These are phyloP conservation scores for Rhodotorula diobovata DNA, from an alignment of 768 basidiomycete species.

Conservation along the genomic window DNA sequence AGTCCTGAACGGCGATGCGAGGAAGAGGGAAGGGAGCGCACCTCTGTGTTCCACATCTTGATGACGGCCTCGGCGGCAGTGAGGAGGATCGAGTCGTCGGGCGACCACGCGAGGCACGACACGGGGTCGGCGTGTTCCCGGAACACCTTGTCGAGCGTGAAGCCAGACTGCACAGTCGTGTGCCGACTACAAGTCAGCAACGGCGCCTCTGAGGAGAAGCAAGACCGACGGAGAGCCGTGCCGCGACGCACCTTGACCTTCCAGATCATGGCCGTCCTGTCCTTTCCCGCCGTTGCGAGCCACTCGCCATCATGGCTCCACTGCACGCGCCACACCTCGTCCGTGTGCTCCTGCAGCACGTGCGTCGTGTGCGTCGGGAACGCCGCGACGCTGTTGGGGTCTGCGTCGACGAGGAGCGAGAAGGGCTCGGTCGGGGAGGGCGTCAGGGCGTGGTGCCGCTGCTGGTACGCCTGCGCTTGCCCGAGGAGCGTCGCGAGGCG, in stretches of 20 bases:
- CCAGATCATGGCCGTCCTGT: conserved; percentile 86
- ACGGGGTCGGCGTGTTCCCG: conserved; percentile 74
- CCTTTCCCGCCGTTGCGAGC: conserved; percentile 82
- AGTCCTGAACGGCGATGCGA: background rate
- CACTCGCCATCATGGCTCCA: conserved; percentile 87
- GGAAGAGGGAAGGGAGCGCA: conserved; percentile 44
- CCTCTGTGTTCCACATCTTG: conserved; percentile 86
- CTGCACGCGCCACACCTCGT: conserved; percentile 92
- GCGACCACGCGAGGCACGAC: conserved; percentile 83
- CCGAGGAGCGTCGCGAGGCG: conserved; percentile 78
- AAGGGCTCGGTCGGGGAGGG: conserved; percentile 57
- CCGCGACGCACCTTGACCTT: conserved; percentile 62
- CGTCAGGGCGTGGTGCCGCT: conserved; percentile 64
- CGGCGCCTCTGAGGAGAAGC: background rate
- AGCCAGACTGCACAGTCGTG: conserved; percentile 53
- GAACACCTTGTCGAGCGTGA: conserved; percentile 52
- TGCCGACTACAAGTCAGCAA: background rate
- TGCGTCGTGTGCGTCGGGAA: conserved; percentile 76
- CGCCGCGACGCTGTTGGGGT: conserved; percentile 63
- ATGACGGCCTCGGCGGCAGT: conserved; percentile 76
- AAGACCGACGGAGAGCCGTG: background rate
- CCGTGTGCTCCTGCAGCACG: conserved; percentile 74
- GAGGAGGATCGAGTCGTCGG: conserved; percentile 75
- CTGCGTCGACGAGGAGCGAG: conserved; percentile 82
- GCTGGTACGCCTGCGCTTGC: conserved; percentile 77